Percentiles rank a stretch among this genome's conserved stretches.
These are phyloP conservation scores for Cryphonectria nitschkei DNA, from an alignment of 2,329 filamentous ascomycete species.

Conservation along the genomic window DNA sequence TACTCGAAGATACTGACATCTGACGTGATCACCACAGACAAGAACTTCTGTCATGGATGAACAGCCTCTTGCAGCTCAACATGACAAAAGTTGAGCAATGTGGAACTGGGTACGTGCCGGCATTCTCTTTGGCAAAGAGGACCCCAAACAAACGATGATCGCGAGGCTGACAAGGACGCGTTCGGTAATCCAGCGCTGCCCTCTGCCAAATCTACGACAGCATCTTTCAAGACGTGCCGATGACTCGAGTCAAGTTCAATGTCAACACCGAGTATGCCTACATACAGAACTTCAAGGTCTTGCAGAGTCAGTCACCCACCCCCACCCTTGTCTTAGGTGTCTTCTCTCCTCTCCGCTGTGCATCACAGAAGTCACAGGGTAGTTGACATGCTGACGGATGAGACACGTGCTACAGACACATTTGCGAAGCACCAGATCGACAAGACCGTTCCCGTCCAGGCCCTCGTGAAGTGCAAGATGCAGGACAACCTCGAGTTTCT, in stretches of 20 bases:
- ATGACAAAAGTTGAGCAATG: slow-evolving; percentile 99
- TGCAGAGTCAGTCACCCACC: slow-evolving; percentile 74
- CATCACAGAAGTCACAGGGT: not conserved
- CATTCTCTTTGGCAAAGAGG: not conserved
- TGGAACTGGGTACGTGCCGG: slow-evolving; percentile 79
- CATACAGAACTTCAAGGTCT: slow-evolving; percentile 96
- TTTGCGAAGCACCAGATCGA: slow-evolving; percentile 89
- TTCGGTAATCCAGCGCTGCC: slow-evolving; percentile 68
- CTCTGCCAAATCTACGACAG: slow-evolving; percentile 98
- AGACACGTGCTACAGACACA: slow-evolving; percentile 58
- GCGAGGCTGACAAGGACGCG: not conserved
- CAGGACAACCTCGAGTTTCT: slow-evolving; percentile 99
- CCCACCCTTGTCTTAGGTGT: too few species aligned
- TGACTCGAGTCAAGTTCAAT: slow-evolving; percentile 97
- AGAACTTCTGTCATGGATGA: slow-evolving; percentile 94
- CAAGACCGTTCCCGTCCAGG: slow-evolving; percentile 85
- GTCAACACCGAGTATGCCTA: slow-evolving; percentile 97
- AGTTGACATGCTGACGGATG: slow-evolving; percentile 2
- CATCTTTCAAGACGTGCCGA: slow-evolving; percentile 94
- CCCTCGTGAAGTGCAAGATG: slow-evolving; percentile 98
- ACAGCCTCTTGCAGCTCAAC: slow-evolving; percentile 97
- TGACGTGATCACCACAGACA: slow-evolving; percentile 63
- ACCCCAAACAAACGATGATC: slow-evolving; percentile 22
- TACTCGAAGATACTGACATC: slow-evolving; percentile 17
- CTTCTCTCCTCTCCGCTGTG: slow-evolving; percentile 12